Evolutionary conservation across 2,329 filamentous ascomycete species (phyloP).

Genomic region (Fusarium heterosporum): DNA sequence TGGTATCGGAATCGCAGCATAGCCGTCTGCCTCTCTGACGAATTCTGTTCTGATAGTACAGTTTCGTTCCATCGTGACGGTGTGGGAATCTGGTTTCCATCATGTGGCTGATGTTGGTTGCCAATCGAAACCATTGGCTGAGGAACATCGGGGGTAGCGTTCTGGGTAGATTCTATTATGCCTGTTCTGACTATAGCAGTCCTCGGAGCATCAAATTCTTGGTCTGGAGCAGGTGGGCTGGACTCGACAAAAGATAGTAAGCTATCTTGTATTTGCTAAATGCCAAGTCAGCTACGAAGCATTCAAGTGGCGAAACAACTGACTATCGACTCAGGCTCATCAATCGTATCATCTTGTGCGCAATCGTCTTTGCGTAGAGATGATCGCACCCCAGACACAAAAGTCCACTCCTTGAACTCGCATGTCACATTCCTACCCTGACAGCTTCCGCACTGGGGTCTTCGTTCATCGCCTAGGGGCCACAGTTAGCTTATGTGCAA

Average conservation of each 20-base stretch:
- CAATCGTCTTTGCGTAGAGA: slow-evolving; percentile 6
- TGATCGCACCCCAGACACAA: slow-evolving; percentile 19
- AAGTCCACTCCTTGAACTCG: slow-evolving; percentile 37
- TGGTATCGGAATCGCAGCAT: slow-evolving; percentile 36
- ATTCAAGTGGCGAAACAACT: background rate
- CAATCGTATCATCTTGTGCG: background rate
- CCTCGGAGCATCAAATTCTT: background rate
- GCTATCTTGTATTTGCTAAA: slow-evolving; percentile 6
- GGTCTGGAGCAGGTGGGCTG: slow-evolving; percentile 3
- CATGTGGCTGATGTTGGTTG: background rate
- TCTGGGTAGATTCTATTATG: background rate
- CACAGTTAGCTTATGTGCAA: background rate
- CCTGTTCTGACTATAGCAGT: background rate
- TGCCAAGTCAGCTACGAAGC: background rate
- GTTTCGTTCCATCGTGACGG: slow-evolving; percentile 28
- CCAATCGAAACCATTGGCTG: background rate
- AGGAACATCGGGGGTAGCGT: background rate
- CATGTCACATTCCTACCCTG: slow-evolving; percentile 29
- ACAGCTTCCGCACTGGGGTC: slow-evolving; percentile 31
- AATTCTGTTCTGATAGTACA: slow-evolving; percentile 20
- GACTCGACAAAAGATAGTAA: slow-evolving; percentile 13
- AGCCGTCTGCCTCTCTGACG: slow-evolving; percentile 28
- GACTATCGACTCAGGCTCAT: slow-evolving; percentile 9
- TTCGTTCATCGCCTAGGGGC: slow-evolving; percentile 25
- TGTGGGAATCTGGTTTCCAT: slow-evolving; percentile 23